A percentile compares a stretch with the other conserved stretches of the same genome.
Evolutionary conservation across 2,329 filamentous ascomycete species (phyloP).

Genomic region (Colletotrichum gigasporum): DNA sequence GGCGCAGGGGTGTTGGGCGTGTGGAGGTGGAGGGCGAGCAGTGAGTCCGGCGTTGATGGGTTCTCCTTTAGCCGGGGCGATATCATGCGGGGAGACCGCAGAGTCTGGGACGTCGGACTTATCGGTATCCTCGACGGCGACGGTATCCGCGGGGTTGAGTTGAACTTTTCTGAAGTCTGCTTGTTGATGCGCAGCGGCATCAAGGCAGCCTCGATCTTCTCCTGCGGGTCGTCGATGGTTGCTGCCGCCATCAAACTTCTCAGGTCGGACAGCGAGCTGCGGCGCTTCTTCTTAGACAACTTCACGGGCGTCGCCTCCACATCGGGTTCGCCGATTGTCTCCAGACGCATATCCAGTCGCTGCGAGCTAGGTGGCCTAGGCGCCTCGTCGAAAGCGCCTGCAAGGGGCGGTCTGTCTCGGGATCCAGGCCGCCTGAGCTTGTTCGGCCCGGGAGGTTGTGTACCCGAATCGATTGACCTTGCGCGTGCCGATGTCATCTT

Average conservation of each 20-base stretch:
- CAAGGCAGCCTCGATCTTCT: constrained; percentile 46
- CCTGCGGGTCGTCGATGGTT: constrained; percentile 55
- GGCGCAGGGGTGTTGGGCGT: constrained; percentile 9
- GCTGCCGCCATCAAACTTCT: constrained; percentile 73
- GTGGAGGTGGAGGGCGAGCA: constrained; percentile 15
- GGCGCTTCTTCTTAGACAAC: constrained; percentile 78
- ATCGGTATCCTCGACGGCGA: constrained; percentile 62
- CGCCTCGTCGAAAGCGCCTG: constrained; percentile 69
- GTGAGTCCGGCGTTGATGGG: constrained; percentile 31
- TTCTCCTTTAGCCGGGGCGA: constrained; percentile 57
- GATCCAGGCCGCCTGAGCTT: constrained; percentile 63
- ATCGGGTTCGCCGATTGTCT: constrained; percentile 69
- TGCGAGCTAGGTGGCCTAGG: constrained; percentile 67
- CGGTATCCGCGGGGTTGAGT: constrained; percentile 56
- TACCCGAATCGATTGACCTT: constrained; percentile 79
- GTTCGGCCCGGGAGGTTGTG: constrained; percentile 54
- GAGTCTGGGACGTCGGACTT: constrained; percentile 53
- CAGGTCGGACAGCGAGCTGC: constrained; percentile 91
- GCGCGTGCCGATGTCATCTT: constrained; percentile 73
- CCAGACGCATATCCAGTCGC: constrained; percentile 62
- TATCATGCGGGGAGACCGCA: constrained; percentile 48
- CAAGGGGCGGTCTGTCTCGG: constrained; percentile 68
- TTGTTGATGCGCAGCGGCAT: constrained; percentile 63
- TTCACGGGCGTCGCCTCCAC: constrained; percentile 43
- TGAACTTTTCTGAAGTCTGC: constrained; percentile 66